Conservation (phyloP, 2,329 filamentous ascomycete species). For the Mycosphaerella arachidis region DNA sequence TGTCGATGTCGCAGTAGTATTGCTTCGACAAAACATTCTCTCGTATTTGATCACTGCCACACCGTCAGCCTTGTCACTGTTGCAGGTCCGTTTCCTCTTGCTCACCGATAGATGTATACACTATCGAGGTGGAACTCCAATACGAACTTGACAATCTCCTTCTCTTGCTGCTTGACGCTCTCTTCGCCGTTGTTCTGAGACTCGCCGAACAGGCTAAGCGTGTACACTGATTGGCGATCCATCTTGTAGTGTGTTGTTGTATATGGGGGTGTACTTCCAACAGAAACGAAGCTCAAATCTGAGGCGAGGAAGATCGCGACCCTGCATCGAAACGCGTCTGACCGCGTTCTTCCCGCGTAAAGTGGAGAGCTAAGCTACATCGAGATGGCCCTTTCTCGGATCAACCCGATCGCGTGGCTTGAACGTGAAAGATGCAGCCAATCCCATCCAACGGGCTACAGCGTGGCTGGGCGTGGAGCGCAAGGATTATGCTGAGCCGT, state of each 20-base stretch:
- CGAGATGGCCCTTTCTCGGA: neutral
- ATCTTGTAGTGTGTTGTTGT: slow-evolving; percentile 44
- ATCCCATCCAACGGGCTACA: too few species aligned
- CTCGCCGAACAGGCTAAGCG: slow-evolving; percentile 68
- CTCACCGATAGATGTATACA: slow-evolving; percentile 84
- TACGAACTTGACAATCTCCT: slow-evolving; percentile 82
- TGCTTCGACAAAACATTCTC: slow-evolving; percentile 93
- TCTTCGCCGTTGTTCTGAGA: slow-evolving; percentile 34
- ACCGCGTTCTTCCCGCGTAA: neutral
- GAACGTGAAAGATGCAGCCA: neutral
- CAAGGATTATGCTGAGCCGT: neutral
- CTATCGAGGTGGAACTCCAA: slow-evolving; percentile 93
- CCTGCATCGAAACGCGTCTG: neutral
- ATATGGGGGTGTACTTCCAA: slow-evolving; percentile 4
- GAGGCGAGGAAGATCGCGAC: slow-evolving; percentile 6
- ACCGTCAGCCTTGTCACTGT: slow-evolving; percentile 28
- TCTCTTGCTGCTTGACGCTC: slow-evolving; percentile 56
- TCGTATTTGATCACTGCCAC: slow-evolving; percentile 77
- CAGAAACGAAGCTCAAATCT: neutral
- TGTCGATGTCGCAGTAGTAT: slow-evolving; percentile 93
- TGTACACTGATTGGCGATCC: slow-evolving; percentile 86
- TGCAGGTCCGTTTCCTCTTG: neutral
- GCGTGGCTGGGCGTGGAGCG: too few species aligned
- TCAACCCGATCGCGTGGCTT: neutral
- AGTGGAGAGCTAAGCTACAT: neutral